Evolutionary conservation across 257 asterid species (phyloP), one percentile per base, ranked within the genome.

Genomic region (Scutellaria galericulata): DNA sequence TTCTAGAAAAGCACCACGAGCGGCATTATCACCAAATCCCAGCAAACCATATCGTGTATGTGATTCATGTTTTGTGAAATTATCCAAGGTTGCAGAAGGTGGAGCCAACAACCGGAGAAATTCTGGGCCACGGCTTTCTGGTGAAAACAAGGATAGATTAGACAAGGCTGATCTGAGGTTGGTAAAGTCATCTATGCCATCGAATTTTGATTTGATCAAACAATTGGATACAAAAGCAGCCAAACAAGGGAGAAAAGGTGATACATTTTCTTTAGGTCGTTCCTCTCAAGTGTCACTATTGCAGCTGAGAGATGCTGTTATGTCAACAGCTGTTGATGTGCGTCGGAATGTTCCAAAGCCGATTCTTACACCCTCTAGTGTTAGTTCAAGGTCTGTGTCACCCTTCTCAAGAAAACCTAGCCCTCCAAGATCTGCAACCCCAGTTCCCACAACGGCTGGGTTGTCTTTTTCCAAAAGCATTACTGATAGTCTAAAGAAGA

Each of bases 21-120:
- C 97, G 0, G 96, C 96, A 6, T 77, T 94, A 82, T 95, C 99
- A 12, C 97, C 99, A n/a, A 88, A 89, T 78, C 99, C 97, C 39
- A 80, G 81, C 86, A 94, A 94, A 75, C 97, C 92, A 0, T 84
- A 88, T 74, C 96, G 97, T 20, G 99, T 94, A n/a, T 94, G 99
- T 76, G 99, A 94, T 77, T 71, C 97, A 7, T 94, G 99, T 77
- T 90, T 82, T 75, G 81, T 87, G 13, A 94, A 94, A 73, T 84
- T 94, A 53, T 88, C 93, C 22, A 94, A 88, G 78, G 83, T 91
- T 72, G 93, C 89, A 1, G 98, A 93, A 76, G 80, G 86, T 15
- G 92, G 93, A 55, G 80, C 58, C 42, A 82, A 82, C 65, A 86
- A 65, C 81, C 73, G 96, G 78, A 94, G 96, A 75, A 89, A 77